phyloP scores from a whole-genome alignment of 2,329 filamentous ascomycete species.

The Curvularia verruculosa region DNA sequence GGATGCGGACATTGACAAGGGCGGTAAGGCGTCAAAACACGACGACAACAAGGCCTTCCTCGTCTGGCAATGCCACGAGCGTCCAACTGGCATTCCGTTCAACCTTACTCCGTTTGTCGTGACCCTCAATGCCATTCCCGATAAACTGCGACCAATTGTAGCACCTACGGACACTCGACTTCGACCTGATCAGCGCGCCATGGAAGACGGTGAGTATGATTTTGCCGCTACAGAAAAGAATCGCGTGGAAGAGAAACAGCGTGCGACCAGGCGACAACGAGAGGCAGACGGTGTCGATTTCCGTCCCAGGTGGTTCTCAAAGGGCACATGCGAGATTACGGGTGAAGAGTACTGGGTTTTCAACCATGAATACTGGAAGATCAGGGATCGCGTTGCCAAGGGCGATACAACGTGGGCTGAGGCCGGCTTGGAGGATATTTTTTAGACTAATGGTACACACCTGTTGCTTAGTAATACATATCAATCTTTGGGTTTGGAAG shows the following conservation, averaged over 20 bases:
- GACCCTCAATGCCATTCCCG: conserved; percentile 89
- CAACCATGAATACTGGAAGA: conserved; percentile 85
- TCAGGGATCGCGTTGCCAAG: conserved; percentile 68
- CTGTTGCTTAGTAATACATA: background rate
- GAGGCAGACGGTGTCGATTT: conserved; percentile 84
- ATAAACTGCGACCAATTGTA: conserved; percentile 76
- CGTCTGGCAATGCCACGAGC: conserved; percentile 86
- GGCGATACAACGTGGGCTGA: conserved; percentile 68
- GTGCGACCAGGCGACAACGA: conserved; percentile 72
- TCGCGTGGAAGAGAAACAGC: conserved; percentile 88
- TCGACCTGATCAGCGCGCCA: conserved; percentile 91
- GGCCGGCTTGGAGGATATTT: conserved; percentile 74
- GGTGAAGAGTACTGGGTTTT: conserved; percentile 92
- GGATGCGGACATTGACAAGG: conserved; percentile 63
- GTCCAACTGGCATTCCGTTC: conserved; percentile 87
- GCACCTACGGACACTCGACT: conserved; percentile 94
- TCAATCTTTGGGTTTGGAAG: background rate
- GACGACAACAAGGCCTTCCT: conserved; percentile 79
- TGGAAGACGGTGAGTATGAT: conserved; percentile 99
- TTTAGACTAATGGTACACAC: conserved; percentile 46
- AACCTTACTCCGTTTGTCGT: conserved; percentile 96
- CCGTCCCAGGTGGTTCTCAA: conserved; percentile 81
- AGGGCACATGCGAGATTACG: conserved; percentile 74
- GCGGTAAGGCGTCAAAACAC: conserved; percentile 54
- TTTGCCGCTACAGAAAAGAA: conserved; percentile 93